Evolutionary conservation across 805 yeast genomes (phyloP), one percentile per base, ranked within the genome.

Genomic region (Cyberlindnera euphorbiiphila): DNA sequence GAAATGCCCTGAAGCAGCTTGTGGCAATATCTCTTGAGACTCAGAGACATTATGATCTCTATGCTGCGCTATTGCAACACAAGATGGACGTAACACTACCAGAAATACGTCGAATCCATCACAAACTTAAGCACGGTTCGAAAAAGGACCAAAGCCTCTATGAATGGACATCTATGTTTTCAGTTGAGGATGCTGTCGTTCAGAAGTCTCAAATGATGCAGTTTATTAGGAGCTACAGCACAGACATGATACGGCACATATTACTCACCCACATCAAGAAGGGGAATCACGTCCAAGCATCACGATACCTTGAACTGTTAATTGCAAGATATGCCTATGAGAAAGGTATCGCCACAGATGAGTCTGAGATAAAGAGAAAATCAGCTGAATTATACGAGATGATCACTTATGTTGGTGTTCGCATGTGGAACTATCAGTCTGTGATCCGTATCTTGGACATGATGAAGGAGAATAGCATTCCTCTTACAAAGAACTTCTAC

Each of bases 321-420:
- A 34, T 41, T n/a, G 36, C 41, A 5, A 21, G 35, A 10, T 41
- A 32, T 19, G 29, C 44, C 5, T 9, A 26, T 17, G 42, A 39
- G 25, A 34, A 24, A 22, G 25, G 16, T 15, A 8, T n/a, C 4
- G 20, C 14, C 17, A 15, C 2, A 19, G 13, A 8, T 8, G 14
- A 26, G 17, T 10, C 21, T 10, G 29, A 38, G 18, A 3, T 30
- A 13, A 16, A 24, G 14, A 19, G 25, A 12, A 16, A 20, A n/a
- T 35, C 29, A 5, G 10, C 33, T 5, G 31, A 37, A 16, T 28
- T 51, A 11, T 51, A 51, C 25, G 51, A 46, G 25, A 34, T 42
- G 20, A 37, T 50, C 12, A 41, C 43, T n/a, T 49, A 41, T 34
- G 45, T 38, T 14, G 36, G 53, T 2, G 37, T 44, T 1, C 31